Base-by-base conservation (phyloP, 192 early-diverging fungal genomes). In the Coemansia sp. region DNA sequence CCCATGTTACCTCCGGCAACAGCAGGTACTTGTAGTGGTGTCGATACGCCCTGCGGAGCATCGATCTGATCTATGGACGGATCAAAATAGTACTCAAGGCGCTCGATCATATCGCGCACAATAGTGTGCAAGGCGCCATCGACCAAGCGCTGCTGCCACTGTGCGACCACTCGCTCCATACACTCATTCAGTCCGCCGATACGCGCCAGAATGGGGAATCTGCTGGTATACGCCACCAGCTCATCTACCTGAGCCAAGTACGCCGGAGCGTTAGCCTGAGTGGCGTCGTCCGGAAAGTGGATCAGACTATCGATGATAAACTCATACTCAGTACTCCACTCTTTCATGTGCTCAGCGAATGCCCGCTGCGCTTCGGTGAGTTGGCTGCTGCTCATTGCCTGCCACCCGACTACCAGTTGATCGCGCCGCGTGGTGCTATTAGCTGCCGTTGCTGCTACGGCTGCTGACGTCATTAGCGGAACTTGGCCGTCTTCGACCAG, bases 31-130 rank as follows among this genome's bases (percentile, higher is more conserved):
- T 60, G 57, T 4, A 55, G 27, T 8, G 57, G 57, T 6, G 57
- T 60, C 16, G 57, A 7, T n/a, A 36, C 57, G 34, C 47, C 44
- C 27, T 20, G 46, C 24, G 36, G 27, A 4, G 33, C 22, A n/a
- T 75, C 73, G 1, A 36, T 31, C 31, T 39, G 34, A 36, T 77
- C 75, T 27, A 77, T 65, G 5, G 57, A 29, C 16, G 80, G 80
- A 38, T 82, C 80, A 64, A 82, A 82, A 38, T 82, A 82, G 62
- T 76, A 82, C 65, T 82, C 80, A 22, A 82, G 65, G 5, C 80
- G 71, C 69, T 82, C 80, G 5, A 76, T 58, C 80, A 82, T 72
- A 57, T 82, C 80, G 12, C 80, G 68, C 18, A 82, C 62, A 58
- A 82, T 73, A 7, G 50, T 47, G 11, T 76, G 75, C 43, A 82